A percentile compares a stretch with the other conserved stretches of the same genome.
These are phyloP conservation scores for Umbelopsis isabellina DNA, from an alignment of 192 early-diverging fungal genomes.

Conservation along the genomic window DNA sequence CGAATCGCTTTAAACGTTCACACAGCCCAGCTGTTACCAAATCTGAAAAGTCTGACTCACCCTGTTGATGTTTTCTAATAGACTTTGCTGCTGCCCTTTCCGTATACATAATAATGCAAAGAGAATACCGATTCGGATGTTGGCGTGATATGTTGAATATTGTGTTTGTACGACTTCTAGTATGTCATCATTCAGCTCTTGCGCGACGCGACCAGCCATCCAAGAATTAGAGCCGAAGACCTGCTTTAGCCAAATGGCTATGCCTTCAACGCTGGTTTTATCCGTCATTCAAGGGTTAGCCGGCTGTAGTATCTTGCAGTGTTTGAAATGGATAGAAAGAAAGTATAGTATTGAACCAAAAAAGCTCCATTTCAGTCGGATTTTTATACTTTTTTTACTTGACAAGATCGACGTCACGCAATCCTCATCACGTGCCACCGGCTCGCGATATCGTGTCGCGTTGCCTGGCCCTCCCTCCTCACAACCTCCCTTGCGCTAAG, in stretches of 20 bases:
- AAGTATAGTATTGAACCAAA: constrained; percentile 9
- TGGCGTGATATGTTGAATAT: constrained; percentile 24
- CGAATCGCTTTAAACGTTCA: background rate
- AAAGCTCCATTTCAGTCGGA: background rate
- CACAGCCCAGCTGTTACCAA: background rate
- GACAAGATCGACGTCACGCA: constrained; percentile 1
- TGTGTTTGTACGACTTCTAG: constrained; percentile 21
- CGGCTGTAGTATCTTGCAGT: background rate
- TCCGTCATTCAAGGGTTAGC: constrained; percentile 24
- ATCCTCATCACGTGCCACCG: too few species aligned
- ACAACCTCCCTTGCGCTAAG: background rate
- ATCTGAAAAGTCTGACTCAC: constrained; percentile 18
- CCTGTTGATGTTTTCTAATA: constrained; percentile 27
- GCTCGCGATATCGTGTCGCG: too few species aligned
- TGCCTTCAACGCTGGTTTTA: constrained; percentile 21
- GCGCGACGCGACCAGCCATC: constrained; percentile 28
- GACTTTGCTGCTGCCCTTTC: constrained; percentile 22
- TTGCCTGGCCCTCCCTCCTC: too few species aligned
- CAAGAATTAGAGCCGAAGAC: constrained; percentile 29
- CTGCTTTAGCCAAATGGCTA: constrained; percentile 24
- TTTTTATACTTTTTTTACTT: constrained; percentile 16
- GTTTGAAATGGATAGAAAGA: too few species aligned
- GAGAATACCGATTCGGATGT: constrained; percentile 32
- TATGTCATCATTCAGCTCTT: constrained; percentile 31
- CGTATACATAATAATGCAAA: constrained; percentile 32